These are phyloP conservation scores for Cicer bijugum DNA, from an alignment of 306 rosid genomes.

Conservation along the genomic window DNA sequence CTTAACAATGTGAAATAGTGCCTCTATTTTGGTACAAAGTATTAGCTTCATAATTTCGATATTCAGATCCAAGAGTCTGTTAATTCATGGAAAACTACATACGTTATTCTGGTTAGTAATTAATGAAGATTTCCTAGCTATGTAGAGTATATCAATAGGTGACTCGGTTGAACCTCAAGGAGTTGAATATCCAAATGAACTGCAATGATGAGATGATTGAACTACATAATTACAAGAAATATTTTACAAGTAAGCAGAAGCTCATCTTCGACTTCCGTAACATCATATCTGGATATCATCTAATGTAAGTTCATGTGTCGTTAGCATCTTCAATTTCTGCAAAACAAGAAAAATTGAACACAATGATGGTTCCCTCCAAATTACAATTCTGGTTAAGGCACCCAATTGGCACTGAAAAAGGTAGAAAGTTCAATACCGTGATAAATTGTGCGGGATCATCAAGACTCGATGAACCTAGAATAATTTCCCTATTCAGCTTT, in stretches of 20 bases:
- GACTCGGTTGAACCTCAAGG: conserved; percentile 18
- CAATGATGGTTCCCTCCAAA: conserved; percentile 27
- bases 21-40: not conserved
- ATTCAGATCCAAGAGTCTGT: not conserved
- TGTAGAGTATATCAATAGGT: conserved; percentile 30
- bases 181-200: conserved; percentile 36
- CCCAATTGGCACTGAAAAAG: conserved; percentile 14
- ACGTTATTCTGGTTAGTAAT: conserved; percentile 22
- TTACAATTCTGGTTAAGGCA: conserved; percentile 28
- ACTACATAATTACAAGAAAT: conserved; percentile 47
- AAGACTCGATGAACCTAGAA: conserved; percentile 86
- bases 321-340: conserved; percentile 86
- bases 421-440: conserved; percentile 58
- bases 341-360: conserved; percentile 27
- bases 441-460: conserved; percentile 92
- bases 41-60: not conserved
- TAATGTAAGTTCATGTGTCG: conserved; percentile 67
- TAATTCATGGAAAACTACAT: not conserved
- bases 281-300: conserved; percentile 87
- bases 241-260: conserved; percentile 30
- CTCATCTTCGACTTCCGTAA: conserved; percentile 33
- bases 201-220: conserved; percentile 35
- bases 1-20: not conserved
- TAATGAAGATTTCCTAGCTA: conserved; percentile 27
- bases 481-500: conserved; percentile 82